Evolutionary conservation across 2,329 filamentous ascomycete genomes (phyloP).

Genomic region (Verticillium klebahnii): DNA sequence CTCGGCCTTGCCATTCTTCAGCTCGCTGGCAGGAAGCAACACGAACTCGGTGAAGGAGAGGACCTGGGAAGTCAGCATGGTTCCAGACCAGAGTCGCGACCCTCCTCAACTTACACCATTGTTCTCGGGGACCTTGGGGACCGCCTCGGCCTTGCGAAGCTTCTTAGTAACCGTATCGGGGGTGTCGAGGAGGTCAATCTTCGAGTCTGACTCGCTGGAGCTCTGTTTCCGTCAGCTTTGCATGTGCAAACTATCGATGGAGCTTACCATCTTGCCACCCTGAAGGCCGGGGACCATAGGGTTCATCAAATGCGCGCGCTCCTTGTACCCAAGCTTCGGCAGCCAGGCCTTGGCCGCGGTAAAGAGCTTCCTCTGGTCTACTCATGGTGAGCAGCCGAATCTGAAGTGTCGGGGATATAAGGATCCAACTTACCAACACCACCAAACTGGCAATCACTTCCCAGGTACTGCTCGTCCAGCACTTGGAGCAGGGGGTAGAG

Average conservation of each 20-base stretch:
- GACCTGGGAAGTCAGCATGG: background rate
- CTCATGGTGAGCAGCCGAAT: slow-evolving; percentile 19
- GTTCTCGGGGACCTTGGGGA: slow-evolving; percentile 70
- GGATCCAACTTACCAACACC: slow-evolving; percentile 31
- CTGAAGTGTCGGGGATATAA: background rate
- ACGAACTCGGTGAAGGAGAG: slow-evolving; percentile 84
- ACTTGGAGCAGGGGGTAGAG: slow-evolving; percentile 87
- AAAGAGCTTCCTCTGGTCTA: slow-evolving; percentile 89
- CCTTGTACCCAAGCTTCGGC: slow-evolving; percentile 79
- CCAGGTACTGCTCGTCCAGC: slow-evolving; percentile 84
- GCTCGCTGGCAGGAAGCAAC: slow-evolving; percentile 69
- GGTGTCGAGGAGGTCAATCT: slow-evolving; percentile 87
- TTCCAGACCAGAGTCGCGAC: background rate
- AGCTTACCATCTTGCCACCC: slow-evolving; percentile 71
- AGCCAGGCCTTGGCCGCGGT: slow-evolving; percentile 79
- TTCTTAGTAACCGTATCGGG: slow-evolving; percentile 75
- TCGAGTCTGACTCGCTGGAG: slow-evolving; percentile 53
- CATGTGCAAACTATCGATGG: background rate
- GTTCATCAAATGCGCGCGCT: slow-evolving; percentile 61
- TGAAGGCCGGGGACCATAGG: slow-evolving; percentile 86
- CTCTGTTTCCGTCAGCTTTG: background rate
- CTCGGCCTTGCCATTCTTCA: slow-evolving; percentile 50
- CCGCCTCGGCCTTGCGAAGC: slow-evolving; percentile 77
- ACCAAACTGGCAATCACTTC: slow-evolving; percentile 84
- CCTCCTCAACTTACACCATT: slow-evolving; percentile 60